Base-by-base conservation (phyloP, 129 eudicot genomes). In the Flaveria ramosissima region DNA sequence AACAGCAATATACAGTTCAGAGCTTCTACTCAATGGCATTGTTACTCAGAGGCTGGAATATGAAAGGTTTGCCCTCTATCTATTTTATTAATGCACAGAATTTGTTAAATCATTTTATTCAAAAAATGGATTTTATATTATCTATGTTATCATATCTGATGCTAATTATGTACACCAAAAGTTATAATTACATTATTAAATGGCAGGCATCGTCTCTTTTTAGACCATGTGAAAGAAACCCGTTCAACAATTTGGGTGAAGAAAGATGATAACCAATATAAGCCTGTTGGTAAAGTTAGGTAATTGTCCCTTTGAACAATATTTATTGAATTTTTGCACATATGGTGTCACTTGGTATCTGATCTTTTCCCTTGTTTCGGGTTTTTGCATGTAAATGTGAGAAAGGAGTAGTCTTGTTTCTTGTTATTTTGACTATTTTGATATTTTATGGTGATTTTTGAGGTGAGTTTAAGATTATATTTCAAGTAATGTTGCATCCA, bases 1-100 rank as follows among this genome's bases (percentile, higher is more conserved):
- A 59, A 86, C 88, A 16, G 80, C 81, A 57, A 75, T 90, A 27
- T 93, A 93, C 78, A 90, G 92, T 68, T 93, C 96, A 39, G 96
- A 93, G 88, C 91, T 93, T 77, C 84, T 90, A 39, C 92, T 93
- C 69, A 85, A 90, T 74, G 98, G 98, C 52, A 90, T 90, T 39
- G 92, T 93, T 70, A 93, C 85, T 48, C 98, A 93, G 65, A 93
- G 84, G 80, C 89, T 93, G 80, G 96, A 90, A 75, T 85, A 81
- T 69, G 89, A 93, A 76, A 90, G 98, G 98, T 93, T 93, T 77
- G 51, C 43, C 16, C 23, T 45, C 23, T 57, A 17, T 20, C 11
- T 2, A 1, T 7, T 61, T 50, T 9, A 23, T 47, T 14, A 62
- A 24, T 48, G 27, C 20, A 59, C 19, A 9, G 15, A 41, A 55